These are phyloP conservation scores for Boletus rufocinnamomeus DNA, from an alignment of 768 basidiomycete species.

Conservation along the genomic window DNA sequence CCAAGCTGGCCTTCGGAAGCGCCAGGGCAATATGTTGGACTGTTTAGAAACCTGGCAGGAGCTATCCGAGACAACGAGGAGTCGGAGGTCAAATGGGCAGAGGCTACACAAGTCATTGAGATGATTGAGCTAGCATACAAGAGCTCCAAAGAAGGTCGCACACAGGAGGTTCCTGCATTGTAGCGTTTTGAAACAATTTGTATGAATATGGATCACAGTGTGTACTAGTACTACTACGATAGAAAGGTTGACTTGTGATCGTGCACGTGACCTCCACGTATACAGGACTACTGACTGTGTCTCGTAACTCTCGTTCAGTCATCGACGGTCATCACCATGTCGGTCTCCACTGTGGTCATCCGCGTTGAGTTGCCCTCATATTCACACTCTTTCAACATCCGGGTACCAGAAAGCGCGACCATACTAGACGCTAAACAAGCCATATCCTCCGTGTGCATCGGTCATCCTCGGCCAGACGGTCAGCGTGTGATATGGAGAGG, in stretches of 20 bases:
- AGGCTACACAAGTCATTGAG: conserved; percentile 70
- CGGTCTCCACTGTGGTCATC: conserved; percentile 39
- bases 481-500: conserved; percentile 80
- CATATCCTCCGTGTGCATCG: conserved; percentile 60
- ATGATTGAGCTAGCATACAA: conserved; percentile 74
- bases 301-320: neutral
- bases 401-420: conserved; percentile 48
- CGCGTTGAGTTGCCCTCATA: conserved; percentile 78
- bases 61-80: conserved; percentile 57
- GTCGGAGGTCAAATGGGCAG: conserved; percentile 68
- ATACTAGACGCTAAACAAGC: conserved; percentile 67
- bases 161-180: conserved; percentile 35
- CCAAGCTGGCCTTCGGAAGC: conserved; percentile 64
- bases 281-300: neutral
- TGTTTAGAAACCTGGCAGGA: conserved; percentile 67
- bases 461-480: conserved; percentile 65
- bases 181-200: no score
- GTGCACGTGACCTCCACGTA: conserved; percentile 38
- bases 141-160: conserved; percentile 63
- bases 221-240: no score
- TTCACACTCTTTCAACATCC: conserved; percentile 63
- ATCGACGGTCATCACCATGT: conserved; percentile 21
- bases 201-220: no score
- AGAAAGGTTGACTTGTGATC: neutral
- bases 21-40: conserved; percentile 56